phyloP scores from a whole-genome alignment of 805 yeast species.

The Nakazawaea peltata region DNA sequence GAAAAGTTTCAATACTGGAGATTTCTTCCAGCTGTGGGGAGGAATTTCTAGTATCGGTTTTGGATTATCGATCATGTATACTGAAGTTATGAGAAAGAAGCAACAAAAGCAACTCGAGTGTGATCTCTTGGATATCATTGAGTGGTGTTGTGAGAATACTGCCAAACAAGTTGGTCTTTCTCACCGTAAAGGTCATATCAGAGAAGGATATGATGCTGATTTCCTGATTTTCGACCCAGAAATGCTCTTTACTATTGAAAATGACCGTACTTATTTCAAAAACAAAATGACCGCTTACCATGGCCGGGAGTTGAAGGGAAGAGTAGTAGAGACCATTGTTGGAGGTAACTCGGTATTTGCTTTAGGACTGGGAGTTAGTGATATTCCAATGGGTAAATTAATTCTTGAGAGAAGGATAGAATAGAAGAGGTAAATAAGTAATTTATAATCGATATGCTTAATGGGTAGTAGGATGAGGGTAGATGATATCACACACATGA shows the following conservation, averaged over 20 bases:
- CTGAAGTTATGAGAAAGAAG: no score
- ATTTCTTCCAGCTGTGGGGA: constrained; percentile 93
- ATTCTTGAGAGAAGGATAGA: constrained; percentile 49
- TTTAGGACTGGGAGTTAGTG: constrained; percentile 44
- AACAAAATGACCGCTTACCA: constrained; percentile 86
- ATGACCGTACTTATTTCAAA: constrained; percentile 59
- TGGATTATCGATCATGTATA: constrained; percentile 75
- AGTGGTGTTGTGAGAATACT: constrained; percentile 80
- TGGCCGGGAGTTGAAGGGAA: constrained; percentile 61
- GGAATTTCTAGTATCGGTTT: constrained; percentile 92
- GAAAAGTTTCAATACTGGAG: constrained; percentile 75
- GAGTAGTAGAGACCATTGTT: constrained; percentile 71
- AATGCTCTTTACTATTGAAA: constrained; percentile 38
- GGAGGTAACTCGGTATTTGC: constrained; percentile 69
- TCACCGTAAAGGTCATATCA: constrained; percentile 64
- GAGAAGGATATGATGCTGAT: constrained; percentile 81
- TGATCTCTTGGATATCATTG: constrained; percentile 51
- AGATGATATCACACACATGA: no score
- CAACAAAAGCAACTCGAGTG: constrained; percentile 35
- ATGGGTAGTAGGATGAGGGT: no score
- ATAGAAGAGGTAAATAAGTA: neutral
- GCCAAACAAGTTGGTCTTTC: constrained; percentile 77
- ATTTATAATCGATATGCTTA: neutral
- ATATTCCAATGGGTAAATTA: constrained; percentile 49
- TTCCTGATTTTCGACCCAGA: constrained; percentile 73